Conservation (phyloP, 306 rosid species). For the Parietaria judaica region DNA sequence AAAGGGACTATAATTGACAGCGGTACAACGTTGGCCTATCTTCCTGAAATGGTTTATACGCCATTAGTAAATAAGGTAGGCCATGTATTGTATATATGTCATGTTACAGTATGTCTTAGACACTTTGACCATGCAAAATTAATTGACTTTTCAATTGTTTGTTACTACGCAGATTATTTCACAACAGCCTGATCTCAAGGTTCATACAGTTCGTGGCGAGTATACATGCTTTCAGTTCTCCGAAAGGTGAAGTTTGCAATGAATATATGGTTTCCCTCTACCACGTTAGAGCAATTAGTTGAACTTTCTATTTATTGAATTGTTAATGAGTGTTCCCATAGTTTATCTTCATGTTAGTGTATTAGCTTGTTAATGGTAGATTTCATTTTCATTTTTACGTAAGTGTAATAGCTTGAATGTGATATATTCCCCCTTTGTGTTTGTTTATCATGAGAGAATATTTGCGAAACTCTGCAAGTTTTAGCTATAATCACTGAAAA, state of each 20-base stretch:
- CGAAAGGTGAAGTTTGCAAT: conserved; percentile 48
- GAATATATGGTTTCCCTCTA: background rate
- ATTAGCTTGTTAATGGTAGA: too few species aligned
- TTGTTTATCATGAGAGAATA: too few species aligned
- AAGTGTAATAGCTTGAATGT: too few species aligned
- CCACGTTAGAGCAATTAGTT: background rate
- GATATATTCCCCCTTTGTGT: too few species aligned
- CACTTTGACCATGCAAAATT: background rate
- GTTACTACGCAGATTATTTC: conserved; percentile 47
- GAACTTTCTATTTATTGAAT: too few species aligned
- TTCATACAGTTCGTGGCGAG: conserved; percentile 73
- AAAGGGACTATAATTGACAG: conserved; percentile 94
- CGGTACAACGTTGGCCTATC: conserved; percentile 99
- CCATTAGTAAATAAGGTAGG: conserved; percentile 69
- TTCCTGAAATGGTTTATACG: conserved; percentile 70
- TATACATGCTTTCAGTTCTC: conserved; percentile 88
- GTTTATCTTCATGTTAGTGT: background rate
- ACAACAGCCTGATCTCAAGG: conserved; percentile 61
- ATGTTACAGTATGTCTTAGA: background rate
- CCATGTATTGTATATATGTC: conserved; percentile 3
- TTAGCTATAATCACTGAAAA: too few species aligned
- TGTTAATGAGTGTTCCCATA: background rate
- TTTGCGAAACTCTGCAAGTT: too few species aligned
- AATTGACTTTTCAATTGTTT: background rate
- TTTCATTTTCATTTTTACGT: too few species aligned